Base-by-base conservation (phyloP, 1,284 basidiomycete genomes). In the Trichosporon faecale region DNA sequence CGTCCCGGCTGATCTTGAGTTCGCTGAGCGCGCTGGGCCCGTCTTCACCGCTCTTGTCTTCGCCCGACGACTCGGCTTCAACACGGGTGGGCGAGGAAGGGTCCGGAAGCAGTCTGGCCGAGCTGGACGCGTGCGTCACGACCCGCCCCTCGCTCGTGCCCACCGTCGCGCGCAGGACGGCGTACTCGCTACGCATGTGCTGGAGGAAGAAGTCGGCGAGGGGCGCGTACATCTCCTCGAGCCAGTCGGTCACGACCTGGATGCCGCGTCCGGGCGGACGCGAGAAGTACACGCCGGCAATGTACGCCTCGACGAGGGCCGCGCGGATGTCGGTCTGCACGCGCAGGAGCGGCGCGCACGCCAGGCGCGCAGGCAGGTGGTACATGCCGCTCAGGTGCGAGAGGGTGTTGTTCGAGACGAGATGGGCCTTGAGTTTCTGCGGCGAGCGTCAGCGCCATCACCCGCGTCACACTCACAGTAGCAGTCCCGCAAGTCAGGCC, bases 281-380 rank as follows among this genome's bases (percentile, higher is more conserved):
- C 11, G 80, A 81, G 67, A 79, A 76, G 75, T 80, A 81, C 9
- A 82, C 31, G 2, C 71, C 81, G 55, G 81, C 80, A 37, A 82
- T 81, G 71, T 81, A 82, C 1, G 81, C 79, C 71, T 82, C 81
- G 46, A 82, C 67, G n/a, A 82, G 72, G 0, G 81, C 81, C 2
- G 81, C 80, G 60, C 80, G 73, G 64, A 80, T 75, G 70, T 82
- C 80, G 16, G 78, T 79, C 71, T 79, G 76, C 6, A 76, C 77
- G 46, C 77, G 74, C 3, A 82, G 76, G 8, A 79, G 71, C 5
- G 78, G 77, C 1, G 78, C 74, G 33, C 77, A 65, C 8, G 75
- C 72, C 29, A 82, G 74, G 11, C 76, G 72, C 63, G 76, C 70
- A 12, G 81, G 81, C 35, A 82, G 66, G 61, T 77, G 76, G 75